These are phyloP conservation scores for Didymella pinodella DNA, from an alignment of 2,329 filamentous ascomycete genomes.

Conservation along the genomic window DNA sequence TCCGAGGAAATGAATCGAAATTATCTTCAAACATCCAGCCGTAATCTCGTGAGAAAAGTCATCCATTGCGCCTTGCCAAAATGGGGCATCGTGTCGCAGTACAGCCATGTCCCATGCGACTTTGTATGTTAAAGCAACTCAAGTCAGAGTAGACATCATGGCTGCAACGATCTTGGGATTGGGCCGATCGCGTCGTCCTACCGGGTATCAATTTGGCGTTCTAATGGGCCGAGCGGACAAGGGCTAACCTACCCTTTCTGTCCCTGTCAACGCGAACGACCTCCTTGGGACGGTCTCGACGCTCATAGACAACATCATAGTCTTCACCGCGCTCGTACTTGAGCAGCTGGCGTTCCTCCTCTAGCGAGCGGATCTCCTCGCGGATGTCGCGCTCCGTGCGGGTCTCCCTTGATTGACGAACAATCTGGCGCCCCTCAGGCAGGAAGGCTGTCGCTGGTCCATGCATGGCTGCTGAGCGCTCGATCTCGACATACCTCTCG, in stretches of 20 bases:
- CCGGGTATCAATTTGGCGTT: conserved; percentile 47
- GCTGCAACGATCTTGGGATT: conserved; percentile 56
- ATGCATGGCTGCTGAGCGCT: conserved; percentile 58
- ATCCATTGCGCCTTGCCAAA: not conserved
- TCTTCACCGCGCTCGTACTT: conserved; percentile 65
- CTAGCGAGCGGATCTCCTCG: conserved; percentile 74
- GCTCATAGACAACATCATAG: conserved; percentile 71
- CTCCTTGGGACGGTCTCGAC: conserved; percentile 59
- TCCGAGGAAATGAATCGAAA: not conserved
- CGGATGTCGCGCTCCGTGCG: conserved; percentile 70
- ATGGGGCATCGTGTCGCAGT: not conserved
- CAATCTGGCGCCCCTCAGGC: conserved; percentile 48
- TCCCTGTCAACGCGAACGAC: conserved; percentile 81
- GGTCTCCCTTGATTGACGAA: conserved; percentile 28
- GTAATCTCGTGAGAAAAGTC: conserved; percentile 5
- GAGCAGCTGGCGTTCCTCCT: conserved; percentile 68
- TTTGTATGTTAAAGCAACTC: conserved; percentile 8
- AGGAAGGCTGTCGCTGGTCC: conserved; percentile 60
- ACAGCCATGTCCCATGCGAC: not conserved
- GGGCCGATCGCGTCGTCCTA: conserved; percentile 47
- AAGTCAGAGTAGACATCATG: conserved; percentile 55
- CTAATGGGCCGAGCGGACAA: conserved; percentile 76
- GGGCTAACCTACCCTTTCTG: conserved; percentile 93
- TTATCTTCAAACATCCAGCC: conserved; percentile 14
- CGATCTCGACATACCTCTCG: conserved; percentile 52